Evolutionary conservation across 139 green algal genomes (phyloP).

Genomic region (Ostreobium quekettii): DNA sequence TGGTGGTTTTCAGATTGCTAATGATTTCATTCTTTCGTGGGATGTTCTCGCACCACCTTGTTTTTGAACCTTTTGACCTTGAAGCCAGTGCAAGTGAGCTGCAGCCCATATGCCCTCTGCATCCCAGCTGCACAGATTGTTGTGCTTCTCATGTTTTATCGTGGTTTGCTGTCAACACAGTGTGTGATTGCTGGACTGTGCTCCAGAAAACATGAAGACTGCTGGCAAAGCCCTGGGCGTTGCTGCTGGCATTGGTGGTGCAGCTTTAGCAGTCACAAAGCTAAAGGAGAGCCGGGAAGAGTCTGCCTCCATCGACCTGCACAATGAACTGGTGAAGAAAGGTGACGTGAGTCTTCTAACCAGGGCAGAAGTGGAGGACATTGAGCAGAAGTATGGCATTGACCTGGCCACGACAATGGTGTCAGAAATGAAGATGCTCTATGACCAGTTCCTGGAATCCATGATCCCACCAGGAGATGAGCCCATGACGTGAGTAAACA

Average conservation of each 20-base stretch:
- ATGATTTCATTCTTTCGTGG: no score
- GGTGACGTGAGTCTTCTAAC: neutral
- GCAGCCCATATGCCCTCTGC: neutral
- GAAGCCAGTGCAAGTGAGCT: neutral
- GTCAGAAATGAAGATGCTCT: slow-evolving; percentile 53
- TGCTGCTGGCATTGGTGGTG: neutral
- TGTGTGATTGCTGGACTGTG: neutral
- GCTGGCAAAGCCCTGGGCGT: neutral
- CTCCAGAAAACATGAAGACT: neutral
- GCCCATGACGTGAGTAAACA: slow-evolving; percentile 46
- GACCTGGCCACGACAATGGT: slow-evolving; percentile 34
- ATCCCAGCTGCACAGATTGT: neutral
- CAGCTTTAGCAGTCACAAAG: neutral
- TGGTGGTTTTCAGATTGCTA: no score
- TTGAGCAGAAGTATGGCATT: slow-evolving; percentile 69
- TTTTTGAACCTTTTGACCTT: no score
- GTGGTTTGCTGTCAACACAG: neutral
- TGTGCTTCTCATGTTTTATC: neutral
- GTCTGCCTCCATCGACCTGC: neutral
- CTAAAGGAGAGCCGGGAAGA: neutral
- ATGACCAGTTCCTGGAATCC: slow-evolving; percentile 74
- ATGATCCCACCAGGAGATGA: slow-evolving; percentile 70
- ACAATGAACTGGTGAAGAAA: slow-evolving; percentile 7
- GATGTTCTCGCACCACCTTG: no score
- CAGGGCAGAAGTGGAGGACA: slow-evolving; percentile 24